phyloP scores from a whole-genome alignment of 2,329 filamentous ascomycete genomes.

The Cytospora chrysosperma region DNA sequence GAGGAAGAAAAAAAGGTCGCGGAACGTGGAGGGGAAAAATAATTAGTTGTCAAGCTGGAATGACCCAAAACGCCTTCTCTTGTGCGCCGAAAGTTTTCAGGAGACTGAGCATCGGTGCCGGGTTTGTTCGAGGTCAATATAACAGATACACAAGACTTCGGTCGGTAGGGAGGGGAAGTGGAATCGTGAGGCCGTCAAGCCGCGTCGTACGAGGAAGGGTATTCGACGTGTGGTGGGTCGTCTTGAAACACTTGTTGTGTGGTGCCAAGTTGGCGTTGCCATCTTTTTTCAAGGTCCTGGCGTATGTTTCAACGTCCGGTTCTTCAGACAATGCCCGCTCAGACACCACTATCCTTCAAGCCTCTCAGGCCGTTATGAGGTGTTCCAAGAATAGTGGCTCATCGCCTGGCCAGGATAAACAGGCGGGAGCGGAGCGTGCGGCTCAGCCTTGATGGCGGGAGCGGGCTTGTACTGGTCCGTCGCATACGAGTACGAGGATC shows the following conservation, averaged over 20 bases:
- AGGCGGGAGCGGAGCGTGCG: conserved; percentile 39
- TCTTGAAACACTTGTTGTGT: not conserved
- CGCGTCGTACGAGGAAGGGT: not conserved
- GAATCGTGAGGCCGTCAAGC: not conserved
- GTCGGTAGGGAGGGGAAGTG: conserved; percentile 14
- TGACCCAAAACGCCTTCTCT: conserved; percentile 22
- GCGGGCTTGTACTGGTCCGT: conserved; percentile 50
- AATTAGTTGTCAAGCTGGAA: conserved; percentile 18
- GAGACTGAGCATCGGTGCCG: conserved; percentile 18
- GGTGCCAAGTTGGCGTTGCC: not conserved
- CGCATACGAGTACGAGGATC: conserved; percentile 42
- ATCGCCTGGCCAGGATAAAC: conserved; percentile 43
- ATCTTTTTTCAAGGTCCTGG: not conserved
- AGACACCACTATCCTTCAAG: not conserved
- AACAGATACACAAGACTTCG: conserved; percentile 11
- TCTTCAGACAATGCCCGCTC: not conserved
- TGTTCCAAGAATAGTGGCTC: conserved; percentile 59
- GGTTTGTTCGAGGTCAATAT: conserved; percentile 10
- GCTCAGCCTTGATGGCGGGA: conserved; percentile 35
- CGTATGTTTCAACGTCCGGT: not conserved
- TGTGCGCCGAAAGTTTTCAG: conserved; percentile 18
- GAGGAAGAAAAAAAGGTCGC: conserved; percentile 14
- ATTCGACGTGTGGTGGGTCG: not conserved
- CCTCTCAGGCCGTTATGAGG: conserved; percentile 38
- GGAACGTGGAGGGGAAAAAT: conserved; percentile 7